These are phyloP conservation scores for Cystoderma amianthinum DNA, from an alignment of 768 basidiomycete species.

Conservation along the genomic window DNA sequence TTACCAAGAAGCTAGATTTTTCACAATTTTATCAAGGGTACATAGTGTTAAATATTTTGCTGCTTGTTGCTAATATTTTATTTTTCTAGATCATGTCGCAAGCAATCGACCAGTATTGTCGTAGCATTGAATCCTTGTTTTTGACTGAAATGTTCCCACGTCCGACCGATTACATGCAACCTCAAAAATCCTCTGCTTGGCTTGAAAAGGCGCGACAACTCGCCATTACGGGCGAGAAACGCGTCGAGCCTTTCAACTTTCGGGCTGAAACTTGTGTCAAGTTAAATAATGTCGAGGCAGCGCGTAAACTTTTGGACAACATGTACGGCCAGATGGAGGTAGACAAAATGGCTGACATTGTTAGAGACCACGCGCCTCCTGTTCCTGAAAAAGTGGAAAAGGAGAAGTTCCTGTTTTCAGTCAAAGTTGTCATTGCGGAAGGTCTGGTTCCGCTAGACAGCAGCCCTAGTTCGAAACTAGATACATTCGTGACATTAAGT, in stretches of 20 bases:
- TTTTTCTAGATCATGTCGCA: conserved; percentile 75
- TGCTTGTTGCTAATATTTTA: not conserved
- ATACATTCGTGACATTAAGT: conserved; percentile 91
- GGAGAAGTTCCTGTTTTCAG: conserved; percentile 79
- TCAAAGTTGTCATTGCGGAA: conserved; percentile 92
- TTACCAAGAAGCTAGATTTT: conserved; percentile 84
- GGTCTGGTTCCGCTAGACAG: conserved; percentile 73
- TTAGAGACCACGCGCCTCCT: conserved; percentile 54
- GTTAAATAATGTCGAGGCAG: conserved; percentile 94
- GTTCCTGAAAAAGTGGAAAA: conserved; percentile 65
- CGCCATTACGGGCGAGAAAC: conserved; percentile 76
- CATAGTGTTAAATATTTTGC: not conserved
- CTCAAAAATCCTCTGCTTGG: conserved; percentile 85
- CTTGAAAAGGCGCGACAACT: conserved; percentile 81
- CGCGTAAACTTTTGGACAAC: conserved; percentile 84
- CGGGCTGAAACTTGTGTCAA: conserved; percentile 92
- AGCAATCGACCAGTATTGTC: conserved; percentile 88
- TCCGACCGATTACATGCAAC: conserved; percentile 69
- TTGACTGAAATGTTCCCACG: conserved; percentile 94
- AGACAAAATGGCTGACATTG: conserved; percentile 70
- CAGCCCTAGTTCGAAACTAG: conserved; percentile 72
- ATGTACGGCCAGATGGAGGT: conserved; percentile 91
- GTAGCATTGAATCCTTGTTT: conserved; percentile 81
- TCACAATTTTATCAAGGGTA: conserved; percentile 85
- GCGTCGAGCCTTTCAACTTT: conserved; percentile 93